A percentile compares a stretch with the other conserved stretches of the same genome.
Conservation (phyloP, 2,329 filamentous ascomycete species). For the Talaromyces sp. region DNA sequence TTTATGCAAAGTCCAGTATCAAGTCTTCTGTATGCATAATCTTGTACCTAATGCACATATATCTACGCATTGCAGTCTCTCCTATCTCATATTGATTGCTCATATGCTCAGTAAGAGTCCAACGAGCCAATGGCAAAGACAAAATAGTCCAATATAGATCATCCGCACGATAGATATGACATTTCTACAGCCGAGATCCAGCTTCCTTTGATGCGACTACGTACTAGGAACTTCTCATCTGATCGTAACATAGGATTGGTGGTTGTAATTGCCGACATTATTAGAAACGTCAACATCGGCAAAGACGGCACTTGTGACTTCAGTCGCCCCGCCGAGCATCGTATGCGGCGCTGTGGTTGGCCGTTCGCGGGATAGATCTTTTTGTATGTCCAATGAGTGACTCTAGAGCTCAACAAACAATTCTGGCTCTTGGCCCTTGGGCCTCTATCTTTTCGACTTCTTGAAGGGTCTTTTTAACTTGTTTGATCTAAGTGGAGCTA, state of each 20-base stretch:
- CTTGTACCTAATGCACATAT: slow-evolving; percentile 4
- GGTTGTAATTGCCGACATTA: too few species aligned
- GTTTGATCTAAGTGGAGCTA: background rate
- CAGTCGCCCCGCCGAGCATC: background rate
- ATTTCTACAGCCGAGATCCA: background rate
- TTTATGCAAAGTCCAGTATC: background rate
- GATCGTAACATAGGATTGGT: background rate
- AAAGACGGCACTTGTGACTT: slow-evolving; percentile 7
- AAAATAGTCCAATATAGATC: background rate
- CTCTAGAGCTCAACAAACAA: background rate
- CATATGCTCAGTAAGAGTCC: background rate
- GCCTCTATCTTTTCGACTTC: background rate
- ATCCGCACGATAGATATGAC: background rate
- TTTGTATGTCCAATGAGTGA: background rate
- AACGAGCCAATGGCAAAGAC: background rate
- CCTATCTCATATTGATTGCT: background rate
- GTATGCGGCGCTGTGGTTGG: background rate
- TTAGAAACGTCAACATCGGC: background rate
- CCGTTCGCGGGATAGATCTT: background rate
- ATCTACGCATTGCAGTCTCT: background rate
- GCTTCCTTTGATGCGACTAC: too few species aligned
- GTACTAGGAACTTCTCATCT: background rate
- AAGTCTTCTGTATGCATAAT: background rate
- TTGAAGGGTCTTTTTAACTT: background rate
- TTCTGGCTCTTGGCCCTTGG: too few species aligned